A percentile compares a stretch with the other conserved stretches of the same genome.
Conservation (phyloP, 176 grass and related monocot species). For the Ampelocalamus luodianensis region DNA sequence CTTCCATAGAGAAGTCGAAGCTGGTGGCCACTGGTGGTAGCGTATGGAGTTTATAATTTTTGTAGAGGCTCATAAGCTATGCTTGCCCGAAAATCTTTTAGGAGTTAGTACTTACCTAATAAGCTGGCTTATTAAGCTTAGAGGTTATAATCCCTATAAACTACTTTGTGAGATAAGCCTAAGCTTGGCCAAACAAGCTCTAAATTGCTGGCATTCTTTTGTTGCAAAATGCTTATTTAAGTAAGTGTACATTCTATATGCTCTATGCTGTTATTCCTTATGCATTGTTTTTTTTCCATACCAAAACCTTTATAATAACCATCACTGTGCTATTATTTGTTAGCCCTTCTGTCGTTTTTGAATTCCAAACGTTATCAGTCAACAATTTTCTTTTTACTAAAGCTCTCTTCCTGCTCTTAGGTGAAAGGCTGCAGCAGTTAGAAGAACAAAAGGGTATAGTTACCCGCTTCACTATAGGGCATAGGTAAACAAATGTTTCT, state of each 20-base stretch:
- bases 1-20: not conserved
- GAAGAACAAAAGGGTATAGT: conserved; percentile 92
- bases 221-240: conserved; percentile 17
- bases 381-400: conserved; percentile 25
- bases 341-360: not conserved
- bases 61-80: not conserved
- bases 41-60: conserved; percentile 26
- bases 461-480: conserved; percentile 93
- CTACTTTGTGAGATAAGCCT: not conserved
- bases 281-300: not conserved
- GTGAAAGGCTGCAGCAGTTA: conserved; percentile 74
- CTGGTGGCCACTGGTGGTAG: not conserved
- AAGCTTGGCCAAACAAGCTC: not conserved
- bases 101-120: not conserved
- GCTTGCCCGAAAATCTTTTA: not conserved
- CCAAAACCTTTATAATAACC: not conserved
- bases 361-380: conserved; percentile 19
- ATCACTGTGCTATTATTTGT: not conserved
- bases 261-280: not conserved
- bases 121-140: not conserved
- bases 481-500: conserved; percentile 71
- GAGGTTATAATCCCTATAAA: not conserved
- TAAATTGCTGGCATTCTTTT: not conserved
- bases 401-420: conserved; percentile 48
- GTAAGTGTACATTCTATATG: conserved; percentile 11